These are phyloP conservation scores for Peniophora sp. DNA, from an alignment of 1,284 basidiomycete genomes.

Conservation along the genomic window DNA sequence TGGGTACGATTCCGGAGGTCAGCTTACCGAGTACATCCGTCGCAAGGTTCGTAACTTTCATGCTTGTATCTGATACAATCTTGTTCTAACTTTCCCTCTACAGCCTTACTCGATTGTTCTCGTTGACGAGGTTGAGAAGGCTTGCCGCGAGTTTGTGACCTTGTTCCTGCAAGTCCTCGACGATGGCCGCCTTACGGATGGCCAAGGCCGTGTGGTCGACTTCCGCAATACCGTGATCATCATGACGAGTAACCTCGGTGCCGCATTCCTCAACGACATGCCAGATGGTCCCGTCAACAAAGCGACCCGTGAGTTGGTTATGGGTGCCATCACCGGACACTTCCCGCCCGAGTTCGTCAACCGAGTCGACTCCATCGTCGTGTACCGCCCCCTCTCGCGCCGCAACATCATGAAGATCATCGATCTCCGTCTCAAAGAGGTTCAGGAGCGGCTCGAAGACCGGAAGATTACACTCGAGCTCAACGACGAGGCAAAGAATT, in stretches of 20 bases:
- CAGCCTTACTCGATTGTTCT: slow-evolving; percentile 80
- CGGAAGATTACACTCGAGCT: slow-evolving; percentile 77
- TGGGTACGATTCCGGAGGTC: slow-evolving; percentile 86
- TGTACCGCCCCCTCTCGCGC: slow-evolving; percentile 75
- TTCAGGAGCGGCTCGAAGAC: slow-evolving; percentile 61
- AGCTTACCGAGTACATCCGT: slow-evolving; percentile 87
- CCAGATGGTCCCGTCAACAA: slow-evolving; percentile 64
- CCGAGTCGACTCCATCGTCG: slow-evolving; percentile 83
- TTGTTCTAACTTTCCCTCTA: neutral
- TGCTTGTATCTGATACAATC: neutral
- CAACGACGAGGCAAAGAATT: slow-evolving; percentile 73
- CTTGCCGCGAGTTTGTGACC: slow-evolving; percentile 83
- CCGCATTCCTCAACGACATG: slow-evolving; percentile 71
- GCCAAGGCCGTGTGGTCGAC: slow-evolving; percentile 71
- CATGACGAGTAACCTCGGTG: slow-evolving; percentile 90
- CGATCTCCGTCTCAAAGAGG: slow-evolving; percentile 67
- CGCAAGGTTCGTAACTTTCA: slow-evolving; percentile 24
- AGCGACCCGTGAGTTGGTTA: slow-evolving; percentile 61
- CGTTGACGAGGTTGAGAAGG: slow-evolving; percentile 88
- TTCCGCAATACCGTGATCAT: slow-evolving; percentile 90
- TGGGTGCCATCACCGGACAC: slow-evolving; percentile 71
- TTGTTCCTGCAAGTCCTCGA: slow-evolving; percentile 93
- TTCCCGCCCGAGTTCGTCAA: slow-evolving; percentile 95
- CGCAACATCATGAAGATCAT: slow-evolving; percentile 78
- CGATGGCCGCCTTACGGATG: slow-evolving; percentile 91